Conservation (phyloP, 768 basidiomycete species). For the Tricholoma saponaceum region DNA sequence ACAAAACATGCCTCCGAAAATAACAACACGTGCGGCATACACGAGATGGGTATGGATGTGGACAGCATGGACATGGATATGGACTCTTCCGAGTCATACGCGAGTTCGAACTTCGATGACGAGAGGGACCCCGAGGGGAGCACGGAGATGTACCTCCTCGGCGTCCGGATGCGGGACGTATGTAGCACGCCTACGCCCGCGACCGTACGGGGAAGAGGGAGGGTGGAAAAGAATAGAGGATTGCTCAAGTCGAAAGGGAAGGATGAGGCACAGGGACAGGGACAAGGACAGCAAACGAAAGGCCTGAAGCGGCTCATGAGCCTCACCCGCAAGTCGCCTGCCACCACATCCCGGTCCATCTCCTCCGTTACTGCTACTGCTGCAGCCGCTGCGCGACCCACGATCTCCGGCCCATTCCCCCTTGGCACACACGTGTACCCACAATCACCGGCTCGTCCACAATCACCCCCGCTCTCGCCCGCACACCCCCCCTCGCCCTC, state of each 20-base stretch:
- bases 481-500: constrained; percentile 3
- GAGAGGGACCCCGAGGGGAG: constrained; percentile 15
- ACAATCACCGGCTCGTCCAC: constrained; percentile 9
- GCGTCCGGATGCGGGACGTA: constrained; percentile 5
- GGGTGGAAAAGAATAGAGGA: constrained; percentile 1
- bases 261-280: constrained; percentile 1
- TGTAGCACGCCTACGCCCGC: constrained; percentile 17
- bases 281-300: constrained; percentile 8
- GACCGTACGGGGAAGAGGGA: constrained; percentile 2
- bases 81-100: constrained; percentile 2
- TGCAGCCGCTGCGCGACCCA: constrained; percentile 24
- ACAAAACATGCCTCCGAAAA: neutral
- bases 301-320: constrained; percentile 33
- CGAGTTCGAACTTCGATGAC: constrained; percentile 6
- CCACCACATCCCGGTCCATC: neutral
- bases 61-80: constrained; percentile 35
- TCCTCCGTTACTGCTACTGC: constrained; percentile 11
- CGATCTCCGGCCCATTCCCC: constrained; percentile 44
- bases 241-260: constrained; percentile 6
- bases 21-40: neutral
- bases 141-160: neutral
- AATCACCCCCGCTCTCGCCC: constrained; percentile 8
- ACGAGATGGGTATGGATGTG: constrained; percentile 17
- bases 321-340: constrained; percentile 20
- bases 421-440: constrained; percentile 28